Percentiles rank a stretch among this genome's conserved stretches.
Conservation (phyloP, 2,329 filamentous ascomycete species). For the Aspergillus eucalypticola region DNA sequence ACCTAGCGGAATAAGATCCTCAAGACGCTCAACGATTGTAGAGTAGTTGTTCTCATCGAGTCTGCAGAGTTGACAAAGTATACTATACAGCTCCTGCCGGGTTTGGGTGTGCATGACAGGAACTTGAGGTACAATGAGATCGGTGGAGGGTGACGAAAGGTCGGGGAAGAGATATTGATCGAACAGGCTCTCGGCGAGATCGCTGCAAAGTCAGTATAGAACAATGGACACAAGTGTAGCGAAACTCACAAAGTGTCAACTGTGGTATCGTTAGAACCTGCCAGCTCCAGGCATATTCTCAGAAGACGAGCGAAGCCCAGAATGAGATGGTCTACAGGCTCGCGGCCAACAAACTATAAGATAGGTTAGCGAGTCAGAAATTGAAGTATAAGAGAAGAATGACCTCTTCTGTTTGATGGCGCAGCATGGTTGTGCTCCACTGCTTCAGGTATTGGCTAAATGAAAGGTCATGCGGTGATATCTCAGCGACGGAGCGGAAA, state of each 20-base stretch:
- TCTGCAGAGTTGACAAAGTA: conserved; percentile 60
- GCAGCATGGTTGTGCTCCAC: conserved; percentile 47
- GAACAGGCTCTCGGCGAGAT: conserved; percentile 57
- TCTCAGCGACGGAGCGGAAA: conserved; percentile 45
- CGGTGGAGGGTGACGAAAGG: conserved; percentile 36
- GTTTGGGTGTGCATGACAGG: conserved; percentile 58
- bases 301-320: conserved; percentile 47
- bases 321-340: conserved; percentile 46
- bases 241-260: conserved; percentile 38
- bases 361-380: conserved; percentile 21
- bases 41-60: conserved; percentile 49
- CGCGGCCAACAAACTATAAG: conserved; percentile 48
- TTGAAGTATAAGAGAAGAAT: conserved; percentile 4
- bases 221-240: not conserved
- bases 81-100: conserved; percentile 61
- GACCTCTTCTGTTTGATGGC: conserved; percentile 47
- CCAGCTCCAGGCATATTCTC: conserved; percentile 44
- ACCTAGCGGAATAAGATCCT: conserved; percentile 55
- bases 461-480: conserved; percentile 38
- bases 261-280: conserved; percentile 33
- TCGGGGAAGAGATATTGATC: conserved; percentile 67
- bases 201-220: conserved; percentile 27
- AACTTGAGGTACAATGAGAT: conserved; percentile 36
- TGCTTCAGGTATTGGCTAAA: conserved; percentile 43
- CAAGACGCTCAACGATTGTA: conserved; percentile 55